Percentiles rank a stretch among this genome's conserved stretches.
phyloP scores from a whole-genome alignment of 108 stramenopile species.

The Cylindrotheca fusiformis region DNA sequence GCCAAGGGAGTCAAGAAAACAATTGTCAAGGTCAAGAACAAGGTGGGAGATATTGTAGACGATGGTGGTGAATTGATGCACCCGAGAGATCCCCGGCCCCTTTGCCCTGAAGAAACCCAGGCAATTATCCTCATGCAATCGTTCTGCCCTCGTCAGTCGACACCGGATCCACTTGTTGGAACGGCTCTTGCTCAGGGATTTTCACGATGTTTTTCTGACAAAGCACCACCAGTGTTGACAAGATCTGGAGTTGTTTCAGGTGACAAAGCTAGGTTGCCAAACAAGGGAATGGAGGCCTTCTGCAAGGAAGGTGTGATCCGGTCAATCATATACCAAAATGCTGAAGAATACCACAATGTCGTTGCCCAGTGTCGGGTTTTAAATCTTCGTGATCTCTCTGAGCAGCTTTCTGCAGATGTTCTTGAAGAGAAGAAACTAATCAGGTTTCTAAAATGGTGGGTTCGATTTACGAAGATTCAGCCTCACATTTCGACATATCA shows the following conservation, averaged over 20 bases:
- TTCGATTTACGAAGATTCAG: conserved; percentile 46
- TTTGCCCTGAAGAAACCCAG: conserved; percentile 61
- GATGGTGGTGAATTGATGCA: conserved; percentile 58
- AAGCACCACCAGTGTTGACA: conserved; percentile 69
- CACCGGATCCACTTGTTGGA: conserved; percentile 72
- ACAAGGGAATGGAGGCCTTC: conserved; percentile 52
- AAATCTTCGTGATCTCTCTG: conserved; percentile 46
- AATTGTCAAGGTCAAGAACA: conserved; percentile 44
- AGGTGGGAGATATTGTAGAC: conserved; percentile 56
- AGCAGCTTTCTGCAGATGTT: conserved; percentile 28
- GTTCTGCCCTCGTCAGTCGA: conserved; percentile 72
- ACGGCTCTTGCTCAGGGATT: conserved; percentile 73
- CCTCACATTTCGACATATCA: conserved; percentile 16
- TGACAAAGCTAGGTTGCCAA: conserved; percentile 51
- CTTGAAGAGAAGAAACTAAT: conserved; percentile 45
- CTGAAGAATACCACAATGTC: conserved; percentile 65
- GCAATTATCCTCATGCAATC: conserved; percentile 73
- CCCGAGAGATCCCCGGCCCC: conserved; percentile 65
- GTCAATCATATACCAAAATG: conserved; percentile 47
- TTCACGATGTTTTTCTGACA: conserved; percentile 44
- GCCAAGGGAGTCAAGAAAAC: conserved; percentile 63
- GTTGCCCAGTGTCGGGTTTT: conserved; percentile 57
- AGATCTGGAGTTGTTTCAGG: conserved; percentile 53
- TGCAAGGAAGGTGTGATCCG: conserved; percentile 38
- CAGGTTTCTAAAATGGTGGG: conserved; percentile 70